Base-by-base conservation (phyloP, 768 basidiomycete species). In the Lyophyllum atratum region DNA sequence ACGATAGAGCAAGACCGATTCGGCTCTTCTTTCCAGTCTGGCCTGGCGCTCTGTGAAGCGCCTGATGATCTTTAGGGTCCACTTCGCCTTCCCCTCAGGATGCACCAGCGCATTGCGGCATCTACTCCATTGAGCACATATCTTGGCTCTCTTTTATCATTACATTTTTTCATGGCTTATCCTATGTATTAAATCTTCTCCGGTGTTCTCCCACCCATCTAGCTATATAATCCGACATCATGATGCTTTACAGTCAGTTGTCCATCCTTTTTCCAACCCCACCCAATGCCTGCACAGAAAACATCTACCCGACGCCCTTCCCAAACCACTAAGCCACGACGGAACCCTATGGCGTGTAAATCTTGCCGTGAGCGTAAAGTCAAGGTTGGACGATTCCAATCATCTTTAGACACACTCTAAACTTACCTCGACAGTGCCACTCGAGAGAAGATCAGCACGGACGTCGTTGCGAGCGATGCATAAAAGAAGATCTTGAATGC, bases 301-400 rank as follows among this genome's bases (percentile, higher is more conserved):
- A 22, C 54, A 34, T 37, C 47, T 17, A 28, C n/a, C 49, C 33
- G 52, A 58, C 51, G 8, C 48, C 45, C 43, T 29, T 53, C 54
- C 49, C 49, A 26, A 56, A 17, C 47, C 24, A 60, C 44, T 47
- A 59, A 58, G 57, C 64, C 64, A 45, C 73, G 73, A 60, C 72
- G 84, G 52, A 78, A 78, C 1, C 70, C 75, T 9, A 79, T 85
- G 60, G 85, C 85, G 2, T 87, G 85, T 67, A 73, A 68, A 0
- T 70, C 72, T 54, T 87, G 85, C 65, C 79, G 85, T 7, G 65
- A 67, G 29, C 77, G 80, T 17, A 85, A 87, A 67, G 76, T 85
- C 57, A 84, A 80, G 74, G 85, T 82, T 14, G 10, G 28, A 17
- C 4, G 26, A 14, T 29, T 17, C 4, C 44, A 25, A 25, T 44